Evolutionary conservation across 306 rosid species (phyloP).

Genomic region (Citrullus mucosospermus): DNA sequence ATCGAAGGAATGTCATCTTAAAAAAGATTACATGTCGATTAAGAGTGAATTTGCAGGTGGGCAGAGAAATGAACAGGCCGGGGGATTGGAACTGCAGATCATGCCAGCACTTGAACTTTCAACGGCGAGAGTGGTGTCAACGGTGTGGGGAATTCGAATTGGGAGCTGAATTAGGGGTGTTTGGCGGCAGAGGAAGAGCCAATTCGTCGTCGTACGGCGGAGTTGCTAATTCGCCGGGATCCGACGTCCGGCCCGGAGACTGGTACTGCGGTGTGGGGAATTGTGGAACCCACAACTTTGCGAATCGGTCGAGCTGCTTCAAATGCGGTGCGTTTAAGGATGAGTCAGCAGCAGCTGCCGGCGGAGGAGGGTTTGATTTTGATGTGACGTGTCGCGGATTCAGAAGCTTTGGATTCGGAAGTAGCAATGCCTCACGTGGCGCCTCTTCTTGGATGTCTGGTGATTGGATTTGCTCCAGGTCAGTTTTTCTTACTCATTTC

Average conservation of each 20-base stretch:
- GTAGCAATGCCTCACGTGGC: constrained; percentile 5
- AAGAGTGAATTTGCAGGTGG: not conserved
- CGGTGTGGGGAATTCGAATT: constrained; percentile 70
- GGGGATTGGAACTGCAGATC: constrained; percentile 98
- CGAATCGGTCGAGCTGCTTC: constrained; percentile 94
- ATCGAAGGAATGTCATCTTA: too few relatives aligned
- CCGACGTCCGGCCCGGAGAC: constrained; percentile 86
- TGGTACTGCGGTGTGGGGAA: constrained; percentile 68
- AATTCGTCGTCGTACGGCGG: constrained; percentile 49
- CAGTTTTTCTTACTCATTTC: not conserved
- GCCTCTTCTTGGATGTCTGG: constrained; percentile 89
- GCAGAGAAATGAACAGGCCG: constrained; percentile 62
- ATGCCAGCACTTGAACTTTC: constrained; percentile 92
- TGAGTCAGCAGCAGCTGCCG: not conserved
- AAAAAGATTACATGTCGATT: too few relatives aligned
- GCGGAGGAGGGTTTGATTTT: not conserved
- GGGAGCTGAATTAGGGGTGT: constrained; percentile 29
- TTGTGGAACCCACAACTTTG: constrained; percentile 88
- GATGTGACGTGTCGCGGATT: constrained; percentile 26
- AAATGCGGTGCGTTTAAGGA: constrained; percentile 89
- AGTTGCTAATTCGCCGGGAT: not conserved
- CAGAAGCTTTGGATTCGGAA: constrained; percentile 23
- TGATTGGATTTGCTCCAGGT: constrained; percentile 95
- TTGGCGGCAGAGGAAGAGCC: constrained; percentile 29
- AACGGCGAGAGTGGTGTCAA: constrained; percentile 93